A percentile compares a stretch with the other conserved stretches of the same genome.
Evolutionary conservation across 805 yeast species (phyloP).

Genomic region (Torulaspora microellipsoides): DNA sequence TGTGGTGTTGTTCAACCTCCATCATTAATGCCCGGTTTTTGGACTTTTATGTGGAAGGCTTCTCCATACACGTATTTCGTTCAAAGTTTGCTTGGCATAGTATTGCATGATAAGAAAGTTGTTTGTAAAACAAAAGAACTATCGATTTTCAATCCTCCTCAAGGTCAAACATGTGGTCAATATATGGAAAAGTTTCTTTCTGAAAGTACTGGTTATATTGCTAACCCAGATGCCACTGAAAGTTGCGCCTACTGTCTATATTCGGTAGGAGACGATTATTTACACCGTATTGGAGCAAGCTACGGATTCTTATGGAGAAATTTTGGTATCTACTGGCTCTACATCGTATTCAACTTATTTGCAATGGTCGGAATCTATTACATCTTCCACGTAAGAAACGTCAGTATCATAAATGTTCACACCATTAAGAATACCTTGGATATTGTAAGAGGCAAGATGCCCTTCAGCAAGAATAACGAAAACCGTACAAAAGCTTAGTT

Average conservation of each 20-base stretch:
- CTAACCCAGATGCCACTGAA: conserved; percentile 45
- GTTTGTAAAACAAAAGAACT: conserved; percentile 47
- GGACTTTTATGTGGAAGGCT: conserved; percentile 77
- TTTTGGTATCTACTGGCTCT: conserved; percentile 57
- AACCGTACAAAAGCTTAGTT: too few species aligned
- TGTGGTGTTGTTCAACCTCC: conserved; percentile 65
- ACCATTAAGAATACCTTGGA: not conserved
- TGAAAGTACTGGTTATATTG: conserved; percentile 50
- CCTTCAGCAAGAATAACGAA: conserved; percentile 1
- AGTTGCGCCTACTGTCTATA: conserved; percentile 49
- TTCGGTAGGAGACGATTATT: conserved; percentile 45
- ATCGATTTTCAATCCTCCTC: conserved; percentile 48
- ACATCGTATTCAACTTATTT: conserved; percentile 47
- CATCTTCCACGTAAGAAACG: conserved; percentile 24
- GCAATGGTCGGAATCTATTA: conserved; percentile 38
- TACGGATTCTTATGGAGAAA: conserved; percentile 59
- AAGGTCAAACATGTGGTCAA: conserved; percentile 59
- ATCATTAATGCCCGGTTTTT: conserved; percentile 65
- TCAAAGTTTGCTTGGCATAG: conserved; percentile 46
- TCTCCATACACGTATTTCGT: conserved; percentile 72
- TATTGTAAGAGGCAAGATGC: conserved; percentile 1
- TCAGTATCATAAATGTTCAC: conserved; percentile 10
- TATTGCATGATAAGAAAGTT: conserved; percentile 49
- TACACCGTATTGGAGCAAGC: conserved; percentile 41
- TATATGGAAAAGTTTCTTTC: conserved; percentile 45